Percentiles rank a stretch among this genome's conserved stretches.
These are phyloP conservation scores for Chloris gayana DNA, from an alignment of 176 grass and related monocot species.

Conservation along the genomic window DNA sequence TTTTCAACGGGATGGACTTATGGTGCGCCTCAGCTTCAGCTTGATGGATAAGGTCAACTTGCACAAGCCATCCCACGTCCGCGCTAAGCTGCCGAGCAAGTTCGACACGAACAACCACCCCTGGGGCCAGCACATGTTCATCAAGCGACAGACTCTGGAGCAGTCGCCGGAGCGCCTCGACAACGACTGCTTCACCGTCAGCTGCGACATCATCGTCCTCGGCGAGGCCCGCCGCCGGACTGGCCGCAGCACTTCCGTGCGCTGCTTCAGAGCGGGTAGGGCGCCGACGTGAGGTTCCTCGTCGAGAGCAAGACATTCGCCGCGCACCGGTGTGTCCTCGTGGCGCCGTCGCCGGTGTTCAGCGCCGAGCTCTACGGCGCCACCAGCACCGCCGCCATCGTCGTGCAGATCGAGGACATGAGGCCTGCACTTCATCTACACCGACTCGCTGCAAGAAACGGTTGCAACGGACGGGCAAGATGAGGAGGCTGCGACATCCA, in stretches of 20 bases:
- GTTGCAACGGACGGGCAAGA: background rate
- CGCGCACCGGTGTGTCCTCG: conserved; percentile 34
- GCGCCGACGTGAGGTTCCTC: conserved; percentile 31
- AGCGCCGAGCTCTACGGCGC: conserved; percentile 13
- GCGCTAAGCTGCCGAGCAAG: too few relatives aligned
- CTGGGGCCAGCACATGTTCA: too few relatives aligned
- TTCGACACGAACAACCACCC: too few relatives aligned
- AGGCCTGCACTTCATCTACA: conserved; percentile 23
- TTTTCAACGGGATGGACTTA: too few relatives aligned
- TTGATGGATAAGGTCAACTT: too few relatives aligned
- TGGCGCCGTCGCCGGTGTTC: conserved; percentile 25
- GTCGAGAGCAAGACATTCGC: conserved; percentile 15
- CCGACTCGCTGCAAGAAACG: background rate
- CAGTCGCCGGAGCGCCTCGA: background rate
- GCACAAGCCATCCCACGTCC: too few relatives aligned
- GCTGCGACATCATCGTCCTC: background rate
- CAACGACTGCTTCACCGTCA: background rate
- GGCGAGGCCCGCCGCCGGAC: background rate
- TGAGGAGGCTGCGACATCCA: background rate
- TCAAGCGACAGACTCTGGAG: too few relatives aligned
- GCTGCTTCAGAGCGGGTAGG: background rate
- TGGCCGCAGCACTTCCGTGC: background rate
- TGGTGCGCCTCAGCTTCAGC: too few relatives aligned
- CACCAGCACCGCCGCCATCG: background rate
- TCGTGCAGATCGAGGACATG: conserved; percentile 44